These are phyloP conservation scores for Tuber indicum DNA, from an alignment of 495 filamentous ascomycete species.

Conservation along the genomic window DNA sequence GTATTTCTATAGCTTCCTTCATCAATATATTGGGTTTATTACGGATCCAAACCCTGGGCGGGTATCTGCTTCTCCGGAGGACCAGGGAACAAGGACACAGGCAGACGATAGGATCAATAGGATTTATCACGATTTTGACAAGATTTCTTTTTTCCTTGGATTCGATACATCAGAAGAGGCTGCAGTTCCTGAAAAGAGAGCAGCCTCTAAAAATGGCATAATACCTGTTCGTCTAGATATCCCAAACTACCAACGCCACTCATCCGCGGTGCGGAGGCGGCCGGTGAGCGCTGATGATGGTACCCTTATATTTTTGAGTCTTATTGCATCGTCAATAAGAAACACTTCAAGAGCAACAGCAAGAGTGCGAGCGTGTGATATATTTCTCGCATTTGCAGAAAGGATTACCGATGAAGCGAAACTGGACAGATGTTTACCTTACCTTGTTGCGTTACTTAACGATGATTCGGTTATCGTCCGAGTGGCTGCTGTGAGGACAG, in stretches of 20 bases:
- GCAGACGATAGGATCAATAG: slow-evolving; percentile 89
- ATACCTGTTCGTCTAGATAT: slow-evolving; percentile 83
- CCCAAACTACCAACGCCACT: slow-evolving; percentile 68
- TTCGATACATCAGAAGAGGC: slow-evolving; percentile 51
- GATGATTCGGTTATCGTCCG: slow-evolving; percentile 78
- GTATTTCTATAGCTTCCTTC: slow-evolving; percentile 94
- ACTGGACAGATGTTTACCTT: slow-evolving; percentile 86
- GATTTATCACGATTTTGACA: slow-evolving; percentile 91
- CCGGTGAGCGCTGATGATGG: slow-evolving; percentile 68
- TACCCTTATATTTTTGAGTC: slow-evolving; percentile 80
- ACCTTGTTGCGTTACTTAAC: slow-evolving; percentile 70
- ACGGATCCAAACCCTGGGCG: slow-evolving; percentile 85
- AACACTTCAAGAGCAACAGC: slow-evolving; percentile 83
- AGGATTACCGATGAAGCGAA: slow-evolving; percentile 92
- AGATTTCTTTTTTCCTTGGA: slow-evolving; percentile 88
- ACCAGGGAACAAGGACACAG: slow-evolving; percentile 30
- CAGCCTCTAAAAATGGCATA: slow-evolving; percentile 43
- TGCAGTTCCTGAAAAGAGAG: slow-evolving; percentile 16
- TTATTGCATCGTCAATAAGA: slow-evolving; percentile 79
- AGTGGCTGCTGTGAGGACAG: slow-evolving; percentile 71
- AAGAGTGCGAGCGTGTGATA: slow-evolving; percentile 82
- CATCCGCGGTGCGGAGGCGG: slow-evolving; percentile 44
- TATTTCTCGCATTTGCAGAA: slow-evolving; percentile 88
- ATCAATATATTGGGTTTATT: slow-evolving; percentile 93
- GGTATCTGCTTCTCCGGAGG: slow-evolving; percentile 43